Evolutionary conservation across 164 flowering plant species (phyloP).

Genomic region (Vitis rupestris): DNA sequence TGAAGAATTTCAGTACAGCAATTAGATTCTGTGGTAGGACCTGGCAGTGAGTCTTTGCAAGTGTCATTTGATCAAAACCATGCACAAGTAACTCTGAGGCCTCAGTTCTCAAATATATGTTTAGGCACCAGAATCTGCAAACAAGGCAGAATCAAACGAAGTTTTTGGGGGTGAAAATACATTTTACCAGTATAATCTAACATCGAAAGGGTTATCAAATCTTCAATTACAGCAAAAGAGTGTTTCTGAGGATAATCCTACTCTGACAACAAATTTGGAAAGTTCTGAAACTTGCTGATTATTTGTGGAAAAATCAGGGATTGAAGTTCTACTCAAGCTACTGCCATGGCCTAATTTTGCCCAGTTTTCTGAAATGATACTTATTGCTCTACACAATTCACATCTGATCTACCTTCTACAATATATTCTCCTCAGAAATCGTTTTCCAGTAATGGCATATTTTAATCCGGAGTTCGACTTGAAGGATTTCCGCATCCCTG

Average conservation of each 20-base stretch:
- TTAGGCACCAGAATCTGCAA: slow-evolving; percentile 7
- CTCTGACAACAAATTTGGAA: slow-evolving; percentile 22
- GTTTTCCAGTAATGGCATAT: too few relatives aligned
- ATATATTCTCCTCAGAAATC: too few relatives aligned
- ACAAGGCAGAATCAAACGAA: slow-evolving; percentile 2
- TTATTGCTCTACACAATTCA: too few relatives aligned
- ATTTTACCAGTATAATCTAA: not conserved
- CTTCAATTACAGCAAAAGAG: slow-evolving; percentile 9
- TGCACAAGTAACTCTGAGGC: slow-evolving; percentile 2
- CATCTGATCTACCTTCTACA: too few relatives aligned
- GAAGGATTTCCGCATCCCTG: too few relatives aligned
- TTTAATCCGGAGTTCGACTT: too few relatives aligned
- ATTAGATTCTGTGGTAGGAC: slow-evolving; percentile 10
- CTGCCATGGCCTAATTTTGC: too few relatives aligned
- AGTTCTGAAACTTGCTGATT: slow-evolving; percentile 15
- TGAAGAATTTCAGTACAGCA: not conserved
- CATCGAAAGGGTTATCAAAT: slow-evolving; percentile 3
- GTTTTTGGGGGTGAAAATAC: slow-evolving; percentile 2
- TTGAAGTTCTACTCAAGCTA: too few relatives aligned
- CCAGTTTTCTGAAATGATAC: too few relatives aligned
- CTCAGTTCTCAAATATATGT: slow-evolving; percentile 1
- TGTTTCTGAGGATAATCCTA: slow-evolving; percentile 25
- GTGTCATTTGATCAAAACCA: not conserved
- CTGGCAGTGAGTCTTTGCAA: slow-evolving; percentile 4
- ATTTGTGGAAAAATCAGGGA: too few relatives aligned